Base-by-base conservation (phyloP, 2,329 filamentous ascomycete species). In the Exophiala alcalophila region DNA sequence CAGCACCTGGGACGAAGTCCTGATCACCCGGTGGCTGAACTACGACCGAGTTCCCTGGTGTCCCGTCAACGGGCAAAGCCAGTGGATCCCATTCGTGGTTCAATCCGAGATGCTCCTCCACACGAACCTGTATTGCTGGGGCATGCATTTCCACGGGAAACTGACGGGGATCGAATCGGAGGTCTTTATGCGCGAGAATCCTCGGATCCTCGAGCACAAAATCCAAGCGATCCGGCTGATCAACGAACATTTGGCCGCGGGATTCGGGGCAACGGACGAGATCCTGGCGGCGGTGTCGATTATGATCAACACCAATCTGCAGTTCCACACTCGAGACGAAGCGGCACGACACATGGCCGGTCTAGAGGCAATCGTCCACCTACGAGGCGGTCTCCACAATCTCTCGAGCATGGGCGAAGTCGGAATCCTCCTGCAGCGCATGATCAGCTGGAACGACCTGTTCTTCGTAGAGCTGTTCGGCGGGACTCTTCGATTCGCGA, bases 11-110 rank as follows among this genome's bases (percentile, higher is more conserved):
- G 33, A 44, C 27, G 40, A 44, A 27, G 38, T 28, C 4, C 25
- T 44, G 20, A 38, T 44, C 4, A 37, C 20, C n/a, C 32, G 40
- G 12, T 44, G 40, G 40, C 32, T 44, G 26, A 37, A 44, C 15
- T 37, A 44, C 40, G 40, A 44, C n/a, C 33, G 40, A 8, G 38
- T 44, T 25, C 40, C 40, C 9, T 44, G 40, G 32, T 44, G 40
- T 21, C 40, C 40, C 8, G 33, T 44, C 25, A 44, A 44, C 27
- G 40, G 40, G 6, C 40, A 44, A 24, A 31, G 32, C 14, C 30
- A 25, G 27, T 37, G 40, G 40, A 36, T 44, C 8, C 40, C 40
- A 4, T 44, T 44, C 26, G 21, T 44, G 12, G 21, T 32, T 5
- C n/a, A 37, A 4, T 31, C 30, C 7, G 26, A 32, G 10, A 34